These are phyloP conservation scores for Strobilomyces echinocephalus DNA, from an alignment of 768 basidiomycete species.

Conservation along the genomic window DNA sequence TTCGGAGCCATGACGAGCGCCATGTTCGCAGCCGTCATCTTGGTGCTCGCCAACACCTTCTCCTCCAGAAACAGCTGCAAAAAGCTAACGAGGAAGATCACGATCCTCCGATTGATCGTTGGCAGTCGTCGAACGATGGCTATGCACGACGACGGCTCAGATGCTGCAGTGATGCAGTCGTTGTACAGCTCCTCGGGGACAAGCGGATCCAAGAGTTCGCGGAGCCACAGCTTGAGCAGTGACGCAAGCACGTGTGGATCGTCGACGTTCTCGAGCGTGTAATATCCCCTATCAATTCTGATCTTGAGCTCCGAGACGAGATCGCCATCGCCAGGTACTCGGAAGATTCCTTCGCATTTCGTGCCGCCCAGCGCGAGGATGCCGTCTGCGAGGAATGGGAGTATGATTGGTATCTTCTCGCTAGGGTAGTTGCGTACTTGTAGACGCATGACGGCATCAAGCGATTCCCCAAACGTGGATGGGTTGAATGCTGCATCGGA, in stretches of 20 bases:
- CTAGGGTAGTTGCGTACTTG: slow-evolving; percentile 84
- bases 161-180: slow-evolving; percentile 70
- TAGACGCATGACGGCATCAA: slow-evolving; percentile 76
- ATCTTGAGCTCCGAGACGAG: slow-evolving; percentile 83
- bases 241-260: slow-evolving; percentile 90
- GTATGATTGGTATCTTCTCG: slow-evolving; percentile 84
- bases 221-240: slow-evolving; percentile 87
- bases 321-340: slow-evolving; percentile 88
- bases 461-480: slow-evolving; percentile 87
- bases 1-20: slow-evolving; percentile 93
- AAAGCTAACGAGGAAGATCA: slow-evolving; percentile 87
- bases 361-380: slow-evolving; percentile 86
- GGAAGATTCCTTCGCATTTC: slow-evolving; percentile 86
- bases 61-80: slow-evolving; percentile 84
- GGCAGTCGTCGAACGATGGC: slow-evolving; percentile 74
- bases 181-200: slow-evolving; percentile 91
- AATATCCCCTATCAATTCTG: slow-evolving; percentile 86
- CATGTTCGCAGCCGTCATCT: slow-evolving; percentile 88
- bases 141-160: slow-evolving; percentile 65
- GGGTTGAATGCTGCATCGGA: slow-evolving; percentile 95
- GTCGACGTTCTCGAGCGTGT: slow-evolving; percentile 83
- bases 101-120: slow-evolving; percentile 79
- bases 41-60: slow-evolving; percentile 63
- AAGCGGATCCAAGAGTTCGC: slow-evolving; percentile 89
- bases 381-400: slow-evolving; percentile 89